Evolutionary conservation across 768 basidiomycete genomes (phyloP).

Genomic region (Kwoniella heveanensis): DNA sequence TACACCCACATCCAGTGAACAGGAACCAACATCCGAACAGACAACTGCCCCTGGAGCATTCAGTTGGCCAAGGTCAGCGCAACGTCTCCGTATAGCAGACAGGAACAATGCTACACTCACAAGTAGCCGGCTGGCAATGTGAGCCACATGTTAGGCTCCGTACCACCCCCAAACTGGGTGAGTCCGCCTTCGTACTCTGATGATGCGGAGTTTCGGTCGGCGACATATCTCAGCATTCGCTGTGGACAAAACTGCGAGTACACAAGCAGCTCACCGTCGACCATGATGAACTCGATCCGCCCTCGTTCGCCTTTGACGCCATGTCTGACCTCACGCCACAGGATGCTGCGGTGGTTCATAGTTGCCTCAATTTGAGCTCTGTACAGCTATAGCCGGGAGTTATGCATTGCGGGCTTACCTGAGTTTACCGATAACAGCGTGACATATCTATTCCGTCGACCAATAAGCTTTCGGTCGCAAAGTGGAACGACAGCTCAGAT

Average conservation of each 20-base stretch:
- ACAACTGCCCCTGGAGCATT: conserved; percentile 36
- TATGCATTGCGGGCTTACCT: too few relatives aligned
- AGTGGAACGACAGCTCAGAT: neutral
- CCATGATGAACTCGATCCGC: conserved; percentile 34
- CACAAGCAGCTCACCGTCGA: conserved; percentile 28
- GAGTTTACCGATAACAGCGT: conserved; percentile 40
- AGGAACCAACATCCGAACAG: conserved; percentile 39
- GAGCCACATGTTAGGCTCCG: conserved; percentile 19
- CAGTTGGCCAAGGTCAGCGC: neutral
- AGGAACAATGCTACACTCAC: conserved; percentile 19
- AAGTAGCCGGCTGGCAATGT: conserved; percentile 45
- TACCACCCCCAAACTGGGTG: conserved; percentile 28
- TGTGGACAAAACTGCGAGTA: neutral
- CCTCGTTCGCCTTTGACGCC: conserved; percentile 21
- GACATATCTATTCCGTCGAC: conserved; percentile 24
- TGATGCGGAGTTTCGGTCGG: neutral
- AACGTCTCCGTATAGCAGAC: neutral
- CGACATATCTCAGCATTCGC: too few relatives aligned
- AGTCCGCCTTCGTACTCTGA: conserved; percentile 41
- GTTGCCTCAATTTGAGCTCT: too few relatives aligned
- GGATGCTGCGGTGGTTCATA: conserved; percentile 7
- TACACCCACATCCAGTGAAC: conserved; percentile 40
- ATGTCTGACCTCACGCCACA: conserved; percentile 4
- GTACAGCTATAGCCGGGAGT: too few relatives aligned
- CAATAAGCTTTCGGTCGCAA: too few relatives aligned